Percentiles rank a stretch among this genome's conserved stretches.
phyloP scores from a whole-genome alignment of 108 stramenopile genomes.

The Poteriospumella lacustris region DNA sequence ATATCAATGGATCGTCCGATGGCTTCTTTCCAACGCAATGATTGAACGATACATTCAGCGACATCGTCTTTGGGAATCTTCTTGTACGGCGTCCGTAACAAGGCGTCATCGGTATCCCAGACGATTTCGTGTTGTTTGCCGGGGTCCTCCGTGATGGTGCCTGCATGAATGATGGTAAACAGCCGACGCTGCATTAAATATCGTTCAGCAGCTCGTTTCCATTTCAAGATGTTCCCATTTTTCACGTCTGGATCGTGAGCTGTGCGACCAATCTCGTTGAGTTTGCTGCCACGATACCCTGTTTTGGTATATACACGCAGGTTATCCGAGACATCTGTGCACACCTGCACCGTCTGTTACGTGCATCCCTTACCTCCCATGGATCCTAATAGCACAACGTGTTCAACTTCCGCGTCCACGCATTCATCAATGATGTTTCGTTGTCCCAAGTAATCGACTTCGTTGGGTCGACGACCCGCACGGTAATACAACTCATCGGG shows the following conservation, averaged over 20 bases:
- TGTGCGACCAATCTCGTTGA: background rate
- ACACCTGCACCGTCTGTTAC: too few species aligned
- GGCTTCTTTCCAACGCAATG: background rate
- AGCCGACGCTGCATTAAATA: background rate
- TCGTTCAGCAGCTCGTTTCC: background rate
- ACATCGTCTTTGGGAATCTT: background rate
- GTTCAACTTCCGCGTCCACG: background rate
- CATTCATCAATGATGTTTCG: constrained; percentile 1
- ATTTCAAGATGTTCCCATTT: background rate
- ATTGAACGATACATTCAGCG: background rate
- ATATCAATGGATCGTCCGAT: background rate
- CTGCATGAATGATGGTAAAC: constrained; percentile 13
- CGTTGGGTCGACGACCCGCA: background rate
- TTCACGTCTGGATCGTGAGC: background rate
- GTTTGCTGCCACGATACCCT: constrained; percentile 17
- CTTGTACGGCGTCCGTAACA: background rate
- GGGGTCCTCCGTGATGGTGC: background rate
- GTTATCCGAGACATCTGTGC: background rate
- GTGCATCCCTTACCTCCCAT: constrained; percentile 18
- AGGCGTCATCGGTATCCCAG: background rate
- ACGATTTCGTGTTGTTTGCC: background rate
- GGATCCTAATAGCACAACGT: background rate
- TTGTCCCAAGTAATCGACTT: constrained; percentile 5
- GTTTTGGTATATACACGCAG: too few species aligned
- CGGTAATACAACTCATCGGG: background rate